These are phyloP conservation scores for Madurella fahalii DNA, from an alignment of 2,329 filamentous ascomycete genomes.

Conservation along the genomic window DNA sequence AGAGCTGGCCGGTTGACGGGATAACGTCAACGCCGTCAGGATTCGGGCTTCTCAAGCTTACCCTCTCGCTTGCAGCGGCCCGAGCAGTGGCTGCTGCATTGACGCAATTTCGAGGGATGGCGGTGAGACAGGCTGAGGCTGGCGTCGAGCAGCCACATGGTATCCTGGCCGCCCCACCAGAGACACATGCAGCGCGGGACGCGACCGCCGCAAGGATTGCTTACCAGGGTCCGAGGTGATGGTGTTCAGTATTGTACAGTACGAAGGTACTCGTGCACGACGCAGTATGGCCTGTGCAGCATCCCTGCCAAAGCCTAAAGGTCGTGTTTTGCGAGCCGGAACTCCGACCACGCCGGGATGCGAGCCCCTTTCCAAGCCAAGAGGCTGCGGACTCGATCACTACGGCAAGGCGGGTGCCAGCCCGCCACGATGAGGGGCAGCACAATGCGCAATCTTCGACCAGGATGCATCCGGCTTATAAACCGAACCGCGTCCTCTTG, in stretches of 20 bases:
- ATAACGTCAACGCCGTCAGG: no score
- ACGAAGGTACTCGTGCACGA: no score
- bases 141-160: constrained; percentile 11
- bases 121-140: constrained; percentile 9
- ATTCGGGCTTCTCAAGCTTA: no score
- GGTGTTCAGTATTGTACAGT: no score
- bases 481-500: no score
- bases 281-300: constrained; percentile 4
- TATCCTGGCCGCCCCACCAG: background rate
- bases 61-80: background rate
- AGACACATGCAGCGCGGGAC: constrained; percentile 8
- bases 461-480: no score
- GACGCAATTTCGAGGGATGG: constrained; percentile 12
- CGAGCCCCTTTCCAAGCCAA: no score
- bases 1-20: no score
- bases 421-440: no score
- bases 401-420: no score
- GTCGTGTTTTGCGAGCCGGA: constrained; percentile 9
- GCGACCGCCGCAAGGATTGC: background rate
- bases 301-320: constrained; percentile 10
- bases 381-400: no score
- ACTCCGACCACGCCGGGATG: background rate
- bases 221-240: background rate
- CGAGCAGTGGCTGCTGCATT: constrained; percentile 14
- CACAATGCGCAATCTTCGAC: no score